phyloP scores from a whole-genome alignment of 768 basidiomycete genomes.

The Calvatia gigantea region DNA sequence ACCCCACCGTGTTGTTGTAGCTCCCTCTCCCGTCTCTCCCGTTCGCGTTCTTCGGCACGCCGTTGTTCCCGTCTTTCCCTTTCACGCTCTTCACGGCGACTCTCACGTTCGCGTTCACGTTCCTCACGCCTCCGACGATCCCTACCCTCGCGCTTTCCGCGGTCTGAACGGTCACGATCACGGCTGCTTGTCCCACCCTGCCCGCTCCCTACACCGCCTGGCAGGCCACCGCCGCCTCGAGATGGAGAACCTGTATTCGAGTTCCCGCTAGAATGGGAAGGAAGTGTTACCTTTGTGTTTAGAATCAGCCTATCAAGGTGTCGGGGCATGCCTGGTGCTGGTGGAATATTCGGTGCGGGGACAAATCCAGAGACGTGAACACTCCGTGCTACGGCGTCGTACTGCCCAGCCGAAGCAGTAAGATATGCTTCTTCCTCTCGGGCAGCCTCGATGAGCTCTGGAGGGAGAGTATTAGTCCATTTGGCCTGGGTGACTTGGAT shows the following conservation, averaged over 20 bases:
- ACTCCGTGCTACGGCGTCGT: slow-evolving; percentile 20
- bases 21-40: slow-evolving; percentile 19
- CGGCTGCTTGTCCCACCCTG: slow-evolving; percentile 15
- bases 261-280: slow-evolving; percentile 15
- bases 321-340: slow-evolving; percentile 83
- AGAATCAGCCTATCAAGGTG: slow-evolving; percentile 94
- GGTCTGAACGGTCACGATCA: not conserved
- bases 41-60: slow-evolving; percentile 16
- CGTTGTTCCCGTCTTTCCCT: slow-evolving; percentile 12
- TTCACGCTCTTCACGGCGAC: slow-evolving; percentile 8
- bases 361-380: slow-evolving; percentile 35
- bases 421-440: slow-evolving; percentile 81
- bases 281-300: slow-evolving; percentile 46
- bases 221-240: not conserved
- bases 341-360: slow-evolving; percentile 78
- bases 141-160: not conserved
- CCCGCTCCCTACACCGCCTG: slow-evolving; percentile 29
- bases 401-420: slow-evolving; percentile 38
- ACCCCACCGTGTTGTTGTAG: slow-evolving; percentile 7
- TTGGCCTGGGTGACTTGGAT: slow-evolving; percentile 19
- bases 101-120: not conserved
- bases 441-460: slow-evolving; percentile 75
- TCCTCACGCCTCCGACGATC: not conserved
- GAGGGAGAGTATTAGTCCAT: slow-evolving; percentile 83
- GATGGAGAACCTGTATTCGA: slow-evolving; percentile 3